phyloP scores from a whole-genome alignment of 202 grass and related monocot genomes.

The Zizania palustris region DNA sequence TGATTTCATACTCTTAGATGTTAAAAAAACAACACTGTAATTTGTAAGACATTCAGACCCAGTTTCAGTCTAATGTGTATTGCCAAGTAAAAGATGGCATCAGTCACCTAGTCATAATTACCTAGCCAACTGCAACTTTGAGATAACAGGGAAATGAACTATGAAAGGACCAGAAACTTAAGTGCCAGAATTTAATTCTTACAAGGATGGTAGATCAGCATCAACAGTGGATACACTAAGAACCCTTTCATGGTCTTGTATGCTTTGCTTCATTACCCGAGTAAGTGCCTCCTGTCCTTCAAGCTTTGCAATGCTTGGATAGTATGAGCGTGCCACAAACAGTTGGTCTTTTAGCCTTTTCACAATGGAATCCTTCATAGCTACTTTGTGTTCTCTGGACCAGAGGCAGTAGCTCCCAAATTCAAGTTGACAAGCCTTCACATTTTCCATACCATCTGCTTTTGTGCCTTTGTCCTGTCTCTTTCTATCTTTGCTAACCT shows the following conservation, averaged over 20 bases:
- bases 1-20: slow-evolving; percentile 23
- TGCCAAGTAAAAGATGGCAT: slow-evolving; percentile 10
- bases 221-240: slow-evolving; percentile 77
- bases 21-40: neutral
- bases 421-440: slow-evolving; percentile 72
- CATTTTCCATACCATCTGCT: slow-evolving; percentile 57
- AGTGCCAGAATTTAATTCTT: slow-evolving; percentile 43
- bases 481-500: slow-evolving; percentile 31
- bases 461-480: slow-evolving; percentile 39
- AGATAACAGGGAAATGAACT: slow-evolving; percentile 30
- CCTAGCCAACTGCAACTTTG: slow-evolving; percentile 24
- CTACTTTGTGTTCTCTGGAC: slow-evolving; percentile 82
- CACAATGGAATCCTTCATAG: slow-evolving; percentile 66
- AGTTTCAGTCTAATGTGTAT: slow-evolving; percentile 18
- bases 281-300: slow-evolving; percentile 65
- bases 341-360: slow-evolving; percentile 93
- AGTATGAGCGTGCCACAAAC: slow-evolving; percentile 84
- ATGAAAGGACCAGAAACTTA: slow-evolving; percentile 12
- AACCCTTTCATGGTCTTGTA: slow-evolving; percentile 89
- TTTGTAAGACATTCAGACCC: neutral
- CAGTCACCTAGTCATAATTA: neutral
- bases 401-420: slow-evolving; percentile 94
- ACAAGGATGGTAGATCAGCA: slow-evolving; percentile 77
- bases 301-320: slow-evolving; percentile 87
- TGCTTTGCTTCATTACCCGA: slow-evolving; percentile 79